These are phyloP conservation scores for Phoenix dactylifera DNA, from an alignment of 176 grass and related monocot genomes.

Conservation along the genomic window DNA sequence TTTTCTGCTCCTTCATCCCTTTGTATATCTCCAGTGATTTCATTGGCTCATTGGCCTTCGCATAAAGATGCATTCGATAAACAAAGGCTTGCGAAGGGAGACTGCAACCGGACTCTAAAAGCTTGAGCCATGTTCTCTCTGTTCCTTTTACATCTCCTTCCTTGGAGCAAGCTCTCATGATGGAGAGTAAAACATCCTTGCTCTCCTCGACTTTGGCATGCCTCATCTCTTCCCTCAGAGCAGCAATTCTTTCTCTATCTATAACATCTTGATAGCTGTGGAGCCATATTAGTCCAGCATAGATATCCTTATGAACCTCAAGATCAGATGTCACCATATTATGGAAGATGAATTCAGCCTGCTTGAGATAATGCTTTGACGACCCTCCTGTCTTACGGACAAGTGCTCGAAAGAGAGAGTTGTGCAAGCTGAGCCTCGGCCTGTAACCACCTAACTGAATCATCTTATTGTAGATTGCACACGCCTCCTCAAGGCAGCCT, in stretches of 20 bases:
- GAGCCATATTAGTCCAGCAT: constrained; percentile 85
- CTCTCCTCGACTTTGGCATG: constrained; percentile 47
- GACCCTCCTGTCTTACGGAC: constrained; percentile 63
- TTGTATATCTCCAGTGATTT: constrained; percentile 84
- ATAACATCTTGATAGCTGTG: constrained; percentile 94
- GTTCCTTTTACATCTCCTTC: constrained; percentile 72
- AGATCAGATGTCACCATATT: constrained; percentile 70
- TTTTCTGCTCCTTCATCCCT: constrained; percentile 62
- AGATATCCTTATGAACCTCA: constrained; percentile 59
- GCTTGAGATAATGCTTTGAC: constrained; percentile 69
- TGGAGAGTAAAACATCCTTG: constrained; percentile 69
- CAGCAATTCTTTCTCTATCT: constrained; percentile 56
- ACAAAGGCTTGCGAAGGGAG: constrained; percentile 72
- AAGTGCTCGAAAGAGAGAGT: constrained; percentile 71
- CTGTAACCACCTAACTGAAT: constrained; percentile 76
- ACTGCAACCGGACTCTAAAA: constrained; percentile 49
- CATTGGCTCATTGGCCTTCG: constrained; percentile 41
- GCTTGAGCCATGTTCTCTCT: constrained; percentile 57
- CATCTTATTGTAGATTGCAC: constrained; percentile 92
- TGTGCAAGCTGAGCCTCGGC: constrained; percentile 70
- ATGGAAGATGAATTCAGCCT: constrained; percentile 85
- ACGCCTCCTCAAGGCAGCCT: constrained; percentile 61
- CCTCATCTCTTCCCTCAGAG: constrained; percentile 71
- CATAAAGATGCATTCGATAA: constrained; percentile 81
- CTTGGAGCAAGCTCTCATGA: constrained; percentile 88